Percentiles rank a stretch among this genome's conserved stretches.
These are phyloP conservation scores for Hexamita inflata DNA, from an alignment of 208 protist genomes.

Conservation along the genomic window DNA sequence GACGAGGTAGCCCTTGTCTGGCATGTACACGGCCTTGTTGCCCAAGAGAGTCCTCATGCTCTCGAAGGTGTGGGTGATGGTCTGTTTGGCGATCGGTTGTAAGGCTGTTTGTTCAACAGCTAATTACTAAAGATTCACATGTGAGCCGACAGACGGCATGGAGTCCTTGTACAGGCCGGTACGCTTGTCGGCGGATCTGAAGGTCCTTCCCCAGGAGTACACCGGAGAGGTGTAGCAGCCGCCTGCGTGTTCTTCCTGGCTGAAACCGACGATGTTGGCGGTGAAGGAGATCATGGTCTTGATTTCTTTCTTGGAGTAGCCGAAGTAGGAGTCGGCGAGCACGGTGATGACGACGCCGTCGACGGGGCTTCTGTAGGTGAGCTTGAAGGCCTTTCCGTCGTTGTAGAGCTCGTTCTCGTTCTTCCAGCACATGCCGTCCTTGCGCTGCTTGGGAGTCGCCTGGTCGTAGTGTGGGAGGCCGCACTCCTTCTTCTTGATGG, in stretches of 20 bases:
- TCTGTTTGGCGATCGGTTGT: too few relatives aligned
- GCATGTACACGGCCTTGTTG: too few relatives aligned
- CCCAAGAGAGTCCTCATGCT: too few relatives aligned
- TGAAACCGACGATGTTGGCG: conserved; percentile 39
- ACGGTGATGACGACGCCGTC: conserved; percentile 42
- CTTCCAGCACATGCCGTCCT: conserved; percentile 45
- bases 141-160: not conserved
- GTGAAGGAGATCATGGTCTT: conserved; percentile 46
- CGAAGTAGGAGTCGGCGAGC: conserved; percentile 50
- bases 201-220: conserved; percentile 35
- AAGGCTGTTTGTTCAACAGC: too few relatives aligned
- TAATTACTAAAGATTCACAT: too few relatives aligned
- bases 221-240: conserved; percentile 35
- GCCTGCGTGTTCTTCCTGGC: conserved; percentile 48
- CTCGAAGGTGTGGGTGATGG: too few relatives aligned
- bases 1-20: too few relatives aligned
- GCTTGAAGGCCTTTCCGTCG: conserved; percentile 45
- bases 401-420: conserved; percentile 47
- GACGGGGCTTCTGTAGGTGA: conserved; percentile 29
- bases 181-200: conserved; percentile 18
- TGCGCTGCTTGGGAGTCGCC: conserved; percentile 39
- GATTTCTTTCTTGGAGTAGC: conserved; percentile 51
- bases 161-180: conserved; percentile 21
- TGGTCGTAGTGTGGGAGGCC: conserved; percentile 44
- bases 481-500: conserved; percentile 40